Conservation (phyloP, 768 basidiomycete species). For the Kwoniella newhampshirensis region DNA sequence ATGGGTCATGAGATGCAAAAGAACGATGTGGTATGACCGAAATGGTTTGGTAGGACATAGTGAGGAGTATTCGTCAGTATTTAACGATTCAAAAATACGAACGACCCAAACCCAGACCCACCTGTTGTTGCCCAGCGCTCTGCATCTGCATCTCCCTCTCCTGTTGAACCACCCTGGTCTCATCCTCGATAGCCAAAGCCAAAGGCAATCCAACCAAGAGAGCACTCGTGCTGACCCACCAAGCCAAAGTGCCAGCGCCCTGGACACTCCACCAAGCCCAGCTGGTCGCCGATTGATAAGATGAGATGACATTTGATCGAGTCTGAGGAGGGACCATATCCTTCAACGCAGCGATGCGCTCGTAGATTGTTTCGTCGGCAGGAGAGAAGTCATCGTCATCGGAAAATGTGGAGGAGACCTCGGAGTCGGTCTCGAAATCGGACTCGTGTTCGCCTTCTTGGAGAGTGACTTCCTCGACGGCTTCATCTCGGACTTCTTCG, state of each 20-base stretch:
- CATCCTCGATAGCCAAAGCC: conserved; percentile 90
- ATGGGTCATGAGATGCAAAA: too few relatives aligned
- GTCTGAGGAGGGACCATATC: conserved; percentile 95
- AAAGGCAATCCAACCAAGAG: conserved; percentile 90
- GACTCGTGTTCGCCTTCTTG: conserved; percentile 60
- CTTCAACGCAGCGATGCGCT: conserved; percentile 84
- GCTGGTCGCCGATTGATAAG: conserved; percentile 62
- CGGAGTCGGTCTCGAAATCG: conserved; percentile 61
- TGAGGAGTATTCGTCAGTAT: too few relatives aligned
- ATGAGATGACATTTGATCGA: conserved; percentile 69
- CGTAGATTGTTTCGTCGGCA: conserved; percentile 76
- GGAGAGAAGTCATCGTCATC: conserved; percentile 59
- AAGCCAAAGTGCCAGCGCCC: conserved; percentile 81
- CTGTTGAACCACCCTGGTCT: conserved; percentile 88
- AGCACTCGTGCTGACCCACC: conserved; percentile 92
- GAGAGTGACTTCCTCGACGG: conserved; percentile 26
- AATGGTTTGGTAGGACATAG: too few relatives aligned
- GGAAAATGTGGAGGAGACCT: conserved; percentile 61
- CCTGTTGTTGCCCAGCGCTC: conserved; percentile 89
- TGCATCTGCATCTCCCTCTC: conserved; percentile 92
- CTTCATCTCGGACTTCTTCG: conserved; percentile 63
- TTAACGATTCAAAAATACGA: not conserved
- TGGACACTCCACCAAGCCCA: conserved; percentile 69
- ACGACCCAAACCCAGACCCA: conserved; percentile 51
- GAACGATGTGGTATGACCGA: too few relatives aligned